A percentile compares a stretch with the other conserved stretches of the same genome.
Evolutionary conservation across 1,284 basidiomycete genomes (phyloP).

Genomic region (Apiotrichum sp.): DNA sequence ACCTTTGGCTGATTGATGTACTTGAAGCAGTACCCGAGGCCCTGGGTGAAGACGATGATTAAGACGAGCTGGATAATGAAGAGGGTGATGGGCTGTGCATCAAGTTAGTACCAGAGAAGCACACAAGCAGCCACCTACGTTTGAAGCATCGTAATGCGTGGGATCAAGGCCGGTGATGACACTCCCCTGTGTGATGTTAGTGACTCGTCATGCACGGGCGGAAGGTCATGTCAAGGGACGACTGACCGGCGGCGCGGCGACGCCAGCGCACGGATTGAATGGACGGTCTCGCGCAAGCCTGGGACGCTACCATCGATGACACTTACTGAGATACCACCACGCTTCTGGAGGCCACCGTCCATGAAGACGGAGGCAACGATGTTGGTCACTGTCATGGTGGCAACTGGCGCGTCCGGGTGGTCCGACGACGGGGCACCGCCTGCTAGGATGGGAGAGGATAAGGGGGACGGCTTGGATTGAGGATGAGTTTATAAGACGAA

Average conservation of each 20-base stretch:
- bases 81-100: slow-evolving; percentile 62
- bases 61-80: slow-evolving; percentile 65
- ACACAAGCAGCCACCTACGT: not conserved
- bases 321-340: slow-evolving; percentile 1
- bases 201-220: not conserved
- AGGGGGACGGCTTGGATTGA: too few relatives aligned
- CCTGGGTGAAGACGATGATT: slow-evolving; percentile 68
- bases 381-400: not conserved
- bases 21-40: slow-evolving; percentile 58
- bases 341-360: not conserved
- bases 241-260: too few relatives aligned
- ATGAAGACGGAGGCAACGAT: not conserved
- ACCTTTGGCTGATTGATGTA: slow-evolving; percentile 76
- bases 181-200: slow-evolving; percentile 18
- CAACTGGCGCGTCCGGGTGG: too few relatives aligned
- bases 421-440: too few relatives aligned
- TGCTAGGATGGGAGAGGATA: too few relatives aligned
- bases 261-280: too few relatives aligned
- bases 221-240: too few relatives aligned
- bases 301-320: too few relatives aligned
- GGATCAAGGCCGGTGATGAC: slow-evolving; percentile 60
- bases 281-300: too few relatives aligned
- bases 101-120: too few relatives aligned
- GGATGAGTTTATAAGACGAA: too few relatives aligned
- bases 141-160: not conserved